phyloP scores from a whole-genome alignment of 768 basidiomycete species.

The Kwoniella heveanensis region DNA sequence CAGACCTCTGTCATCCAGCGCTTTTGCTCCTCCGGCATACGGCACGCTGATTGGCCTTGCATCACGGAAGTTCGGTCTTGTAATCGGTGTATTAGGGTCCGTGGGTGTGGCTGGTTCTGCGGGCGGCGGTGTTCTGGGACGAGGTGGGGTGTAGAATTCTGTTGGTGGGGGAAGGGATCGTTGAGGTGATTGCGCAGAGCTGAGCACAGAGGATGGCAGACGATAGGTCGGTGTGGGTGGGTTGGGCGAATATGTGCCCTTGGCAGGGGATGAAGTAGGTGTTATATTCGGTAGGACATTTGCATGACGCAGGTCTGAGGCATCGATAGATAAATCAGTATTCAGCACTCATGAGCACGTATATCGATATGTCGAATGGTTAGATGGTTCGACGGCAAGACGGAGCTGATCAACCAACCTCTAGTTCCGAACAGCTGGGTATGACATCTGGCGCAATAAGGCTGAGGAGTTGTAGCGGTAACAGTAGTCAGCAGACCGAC shows the following conservation, averaged over 20 bases:
- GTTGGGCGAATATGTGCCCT: constrained; percentile 4
- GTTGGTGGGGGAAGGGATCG: constrained; percentile 27
- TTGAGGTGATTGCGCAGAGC: constrained; percentile 21
- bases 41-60: constrained; percentile 38
- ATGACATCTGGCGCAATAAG: constrained; percentile 50
- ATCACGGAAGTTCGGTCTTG: constrained; percentile 39
- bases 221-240: constrained; percentile 16
- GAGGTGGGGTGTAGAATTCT: constrained; percentile 46
- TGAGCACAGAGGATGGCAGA: constrained; percentile 13
- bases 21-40: constrained; percentile 41
- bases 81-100: constrained; percentile 32
- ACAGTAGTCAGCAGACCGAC: neutral
- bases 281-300: constrained; percentile 38
- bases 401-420: no score
- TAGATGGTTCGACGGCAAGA: no score
- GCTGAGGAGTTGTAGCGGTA: constrained; percentile 23
- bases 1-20: constrained; percentile 48
- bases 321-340: no score
- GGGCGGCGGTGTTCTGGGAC: constrained; percentile 15
- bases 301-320: constrained; percentile 41
- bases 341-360: no score
- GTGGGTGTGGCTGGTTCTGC: constrained; percentile 23
- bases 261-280: constrained; percentile 23
- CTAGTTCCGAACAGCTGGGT: constrained; percentile 47
- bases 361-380: no score